A percentile compares a stretch with the other conserved stretches of the same genome.
Conservation (phyloP, 1,284 basidiomycete species). For the Malassezia dermatis region DNA sequence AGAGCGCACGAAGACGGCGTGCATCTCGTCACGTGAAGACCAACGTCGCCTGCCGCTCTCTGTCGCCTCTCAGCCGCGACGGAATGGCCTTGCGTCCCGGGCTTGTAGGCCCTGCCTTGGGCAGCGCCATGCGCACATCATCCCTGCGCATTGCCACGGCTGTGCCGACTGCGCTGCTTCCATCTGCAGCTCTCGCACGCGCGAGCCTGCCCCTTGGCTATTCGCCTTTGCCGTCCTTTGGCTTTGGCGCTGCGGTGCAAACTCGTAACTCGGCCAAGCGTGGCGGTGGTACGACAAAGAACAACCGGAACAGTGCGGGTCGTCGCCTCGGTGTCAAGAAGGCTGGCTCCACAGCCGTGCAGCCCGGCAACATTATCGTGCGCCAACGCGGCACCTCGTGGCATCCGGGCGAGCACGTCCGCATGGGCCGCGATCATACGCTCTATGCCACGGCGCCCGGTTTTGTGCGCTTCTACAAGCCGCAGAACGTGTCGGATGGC, state of each 20-base stretch:
- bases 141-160: constrained; percentile 30
- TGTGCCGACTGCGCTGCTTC: constrained; percentile 6
- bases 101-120: background rate
- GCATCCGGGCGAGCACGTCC: constrained; percentile 43
- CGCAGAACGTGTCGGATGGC: background rate
- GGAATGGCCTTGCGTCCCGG: background rate
- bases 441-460: constrained; percentile 41
- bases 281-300: constrained; percentile 45
- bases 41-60: background rate
- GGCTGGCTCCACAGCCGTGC: constrained; percentile 19
- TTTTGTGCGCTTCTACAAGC: constrained; percentile 44
- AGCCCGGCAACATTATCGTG: constrained; percentile 40
- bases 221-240: constrained; percentile 26
- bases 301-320: constrained; percentile 45
- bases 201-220: constrained; percentile 5
- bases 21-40: background rate
- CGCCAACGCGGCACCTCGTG: constrained; percentile 45
- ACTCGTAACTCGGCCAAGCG: constrained; percentile 47
- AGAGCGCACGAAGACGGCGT: background rate
- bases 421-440: constrained; percentile 45
- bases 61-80: background rate
- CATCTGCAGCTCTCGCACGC: constrained; percentile 3
- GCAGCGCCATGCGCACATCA: constrained; percentile 14
- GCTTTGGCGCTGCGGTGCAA: constrained; percentile 40
- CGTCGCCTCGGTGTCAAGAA: constrained; percentile 45